phyloP scores from a whole-genome alignment of 257 asterid species.

The Plantago ovata region DNA sequence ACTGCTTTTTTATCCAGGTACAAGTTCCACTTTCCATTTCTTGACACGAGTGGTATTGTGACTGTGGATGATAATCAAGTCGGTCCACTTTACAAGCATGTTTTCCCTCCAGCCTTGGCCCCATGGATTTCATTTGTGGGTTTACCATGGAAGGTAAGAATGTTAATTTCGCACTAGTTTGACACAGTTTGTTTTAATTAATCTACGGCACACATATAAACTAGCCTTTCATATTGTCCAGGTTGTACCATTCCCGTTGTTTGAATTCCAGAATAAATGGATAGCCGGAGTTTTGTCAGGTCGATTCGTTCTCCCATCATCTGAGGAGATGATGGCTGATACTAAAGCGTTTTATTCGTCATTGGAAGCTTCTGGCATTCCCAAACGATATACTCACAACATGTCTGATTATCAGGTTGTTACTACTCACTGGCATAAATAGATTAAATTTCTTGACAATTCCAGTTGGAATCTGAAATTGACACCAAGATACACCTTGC shows the following conservation, averaged over 20 bases:
- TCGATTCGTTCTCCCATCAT: conserved; percentile 55
- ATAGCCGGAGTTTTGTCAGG: conserved; percentile 82
- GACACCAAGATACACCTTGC: not conserved
- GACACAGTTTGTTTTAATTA: not conserved
- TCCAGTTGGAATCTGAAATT: no score
- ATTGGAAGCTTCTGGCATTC: conserved; percentile 50
- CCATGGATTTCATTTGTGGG: conserved; percentile 93
- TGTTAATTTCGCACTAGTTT: conserved; percentile 1
- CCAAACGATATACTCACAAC: conserved; percentile 73
- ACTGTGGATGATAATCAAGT: conserved; percentile 84
- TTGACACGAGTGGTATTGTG: conserved; percentile 61
- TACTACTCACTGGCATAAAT: not conserved
- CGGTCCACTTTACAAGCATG: conserved; percentile 82
- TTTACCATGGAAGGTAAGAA: conserved; percentile 85
- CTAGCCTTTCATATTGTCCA: conserved; percentile 20
- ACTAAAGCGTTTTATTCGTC: conserved; percentile 63
- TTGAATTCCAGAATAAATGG: conserved; percentile 86
- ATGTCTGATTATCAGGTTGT: conserved; percentile 66
- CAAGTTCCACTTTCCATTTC: conserved; percentile 81
- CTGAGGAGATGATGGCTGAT: conserved; percentile 63
- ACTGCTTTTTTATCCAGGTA: conserved; percentile 40
- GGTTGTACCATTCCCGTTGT: conserved; percentile 83
- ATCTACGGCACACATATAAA: not conserved
- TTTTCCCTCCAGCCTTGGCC: conserved; percentile 78
- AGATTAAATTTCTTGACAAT: not conserved